phyloP scores from a whole-genome alignment of 2,329 filamentous ascomycete genomes.

The Botrytis galanthina region DNA sequence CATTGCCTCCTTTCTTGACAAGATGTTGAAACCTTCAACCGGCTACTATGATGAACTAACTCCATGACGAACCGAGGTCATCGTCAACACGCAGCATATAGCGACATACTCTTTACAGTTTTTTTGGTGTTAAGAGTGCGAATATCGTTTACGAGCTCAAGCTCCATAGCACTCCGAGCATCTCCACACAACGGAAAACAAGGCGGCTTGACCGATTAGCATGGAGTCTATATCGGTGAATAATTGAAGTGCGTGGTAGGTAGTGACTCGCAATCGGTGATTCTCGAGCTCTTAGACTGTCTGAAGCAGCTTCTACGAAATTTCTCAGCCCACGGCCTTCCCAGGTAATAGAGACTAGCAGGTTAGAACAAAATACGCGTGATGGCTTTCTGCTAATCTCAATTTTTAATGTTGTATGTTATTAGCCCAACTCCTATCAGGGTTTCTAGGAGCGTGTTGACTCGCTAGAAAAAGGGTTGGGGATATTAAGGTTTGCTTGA shows the following conservation, averaged over 20 bases:
- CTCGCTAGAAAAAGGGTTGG: neutral
- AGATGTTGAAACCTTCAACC: neutral
- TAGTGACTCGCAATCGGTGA: neutral
- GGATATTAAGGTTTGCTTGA: neutral
- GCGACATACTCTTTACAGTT: neutral
- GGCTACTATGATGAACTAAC: neutral
- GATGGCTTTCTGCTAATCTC: neutral
- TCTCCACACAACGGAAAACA: neutral
- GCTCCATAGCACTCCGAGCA: conserved; percentile 10
- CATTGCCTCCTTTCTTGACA: neutral
- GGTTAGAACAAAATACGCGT: neutral
- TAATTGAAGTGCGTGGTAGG: neutral
- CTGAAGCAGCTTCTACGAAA: neutral
- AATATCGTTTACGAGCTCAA: neutral
- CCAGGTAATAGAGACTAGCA: neutral
- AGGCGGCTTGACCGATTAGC: neutral
- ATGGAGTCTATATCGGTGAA: neutral
- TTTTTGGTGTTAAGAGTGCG: neutral
- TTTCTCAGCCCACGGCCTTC: neutral
- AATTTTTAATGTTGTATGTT: neutral
- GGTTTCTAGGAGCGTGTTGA: neutral
- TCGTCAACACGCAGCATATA: neutral
- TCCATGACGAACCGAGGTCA: neutral
- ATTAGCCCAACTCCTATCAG: neutral
- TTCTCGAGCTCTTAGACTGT: neutral